Evolutionary conservation across 441 rosid genomes (phyloP).

Genomic region (Pelargonium australe): DNA sequence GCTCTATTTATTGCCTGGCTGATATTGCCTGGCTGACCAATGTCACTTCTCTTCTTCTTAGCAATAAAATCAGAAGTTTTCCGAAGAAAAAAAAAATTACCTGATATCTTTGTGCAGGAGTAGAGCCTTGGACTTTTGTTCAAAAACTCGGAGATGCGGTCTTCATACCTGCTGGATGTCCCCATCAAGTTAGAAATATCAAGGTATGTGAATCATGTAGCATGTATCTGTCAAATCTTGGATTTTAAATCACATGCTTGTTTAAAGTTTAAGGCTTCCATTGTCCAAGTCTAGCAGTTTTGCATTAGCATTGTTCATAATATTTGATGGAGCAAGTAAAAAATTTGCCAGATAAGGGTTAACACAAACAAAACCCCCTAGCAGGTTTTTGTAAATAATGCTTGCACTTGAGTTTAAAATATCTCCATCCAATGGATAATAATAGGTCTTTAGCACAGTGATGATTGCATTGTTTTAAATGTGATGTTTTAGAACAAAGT

Average conservation of each 20-base stretch:
- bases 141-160: conserved; percentile 82
- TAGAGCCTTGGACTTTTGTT: conserved; percentile 90
- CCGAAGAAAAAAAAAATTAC: neutral
- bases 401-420: neutral
- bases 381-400: neutral
- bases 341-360: neutral
- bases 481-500: neutral
- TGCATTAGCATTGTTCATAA: neutral
- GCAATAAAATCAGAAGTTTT: neutral
- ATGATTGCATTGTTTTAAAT: neutral
- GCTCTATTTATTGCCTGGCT: neutral
- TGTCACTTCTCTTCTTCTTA: neutral
- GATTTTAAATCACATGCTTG: no score
- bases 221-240: no score
- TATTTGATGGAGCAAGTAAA: neutral
- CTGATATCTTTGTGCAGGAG: conserved; percentile 31
- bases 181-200: conserved; percentile 91
- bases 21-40: neutral
- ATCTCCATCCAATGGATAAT: neutral
- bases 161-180: conserved; percentile 92
- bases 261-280: neutral
- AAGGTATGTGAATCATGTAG: conserved; percentile 38
- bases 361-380: neutral
- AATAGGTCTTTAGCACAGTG: neutral
- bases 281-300: neutral